Evolutionary conservation across 441 rosid species (phyloP), one percentile per base, ranked within the genome.

Genomic region (Croton setiger): DNA sequence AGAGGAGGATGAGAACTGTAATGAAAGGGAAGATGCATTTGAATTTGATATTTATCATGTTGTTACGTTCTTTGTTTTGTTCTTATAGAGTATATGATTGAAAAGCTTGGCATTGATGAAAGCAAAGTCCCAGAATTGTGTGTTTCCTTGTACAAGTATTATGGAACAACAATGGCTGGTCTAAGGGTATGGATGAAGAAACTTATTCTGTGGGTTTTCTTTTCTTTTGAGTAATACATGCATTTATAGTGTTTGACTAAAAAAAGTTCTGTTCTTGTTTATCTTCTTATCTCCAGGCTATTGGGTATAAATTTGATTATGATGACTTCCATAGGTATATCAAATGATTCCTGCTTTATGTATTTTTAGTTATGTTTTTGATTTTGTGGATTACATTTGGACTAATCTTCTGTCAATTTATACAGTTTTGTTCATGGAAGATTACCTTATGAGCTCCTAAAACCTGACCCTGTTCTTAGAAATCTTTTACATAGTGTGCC

Each of bases 121-220:
- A 81, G 75, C n/a, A 80, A 76, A 74, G 93, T 87, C 23, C 79
- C 80, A 21, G 90, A 85, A 53, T 55, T 86, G 17, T 89, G 93
- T 64, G 56, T 70, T 67, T 71, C 87, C 0, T 74, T 91, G 70
- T 91, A 87, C 69, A 87, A 79, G 76, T 66, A 82, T 68, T 92
- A 89, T 78, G 97, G 97, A 0, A 92, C 96, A 4, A 87, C 94
- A 63, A 76, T 92, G 94, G 96, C 97, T 66, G 97, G 97, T 69
- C 89, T 92, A 56, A 86, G 82, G 92, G 97, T 92, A 82, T 58
- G 73, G 44, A 57, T 17, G 3, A 15, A 4, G 52, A 62, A 15
- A 41, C 55, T 52, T 18, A 47, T 39, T 44, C 12, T 39, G 27
- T 72, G 14, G 7, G 5, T 72, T 47, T 35, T 67, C 6, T 72